These are phyloP conservation scores for Talaromyces funiculosus DNA, from an alignment of 2,329 filamentous ascomycete genomes.

Conservation along the genomic window DNA sequence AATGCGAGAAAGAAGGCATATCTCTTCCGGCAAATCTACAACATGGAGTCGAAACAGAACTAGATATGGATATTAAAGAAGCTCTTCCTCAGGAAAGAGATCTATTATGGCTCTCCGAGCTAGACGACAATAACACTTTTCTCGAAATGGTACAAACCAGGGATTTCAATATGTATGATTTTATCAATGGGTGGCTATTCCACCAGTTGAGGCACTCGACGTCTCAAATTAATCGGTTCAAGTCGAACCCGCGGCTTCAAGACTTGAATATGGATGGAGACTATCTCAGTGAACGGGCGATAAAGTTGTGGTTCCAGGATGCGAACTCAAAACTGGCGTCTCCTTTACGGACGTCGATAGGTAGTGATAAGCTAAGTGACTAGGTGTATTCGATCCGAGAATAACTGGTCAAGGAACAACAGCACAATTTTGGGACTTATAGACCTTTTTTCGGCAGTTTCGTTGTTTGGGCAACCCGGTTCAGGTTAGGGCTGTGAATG, in stretches of 20 bases:
- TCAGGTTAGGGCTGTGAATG: background rate
- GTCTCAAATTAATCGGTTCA: constrained; percentile 22
- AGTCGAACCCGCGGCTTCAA: constrained; percentile 19
- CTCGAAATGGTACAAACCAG: constrained; percentile 16
- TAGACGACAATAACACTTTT: constrained; percentile 18
- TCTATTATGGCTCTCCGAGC: constrained; percentile 18
- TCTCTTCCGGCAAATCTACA: background rate
- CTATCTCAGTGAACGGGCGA: constrained; percentile 20
- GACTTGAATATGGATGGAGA: constrained; percentile 16
- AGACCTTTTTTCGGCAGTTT: background rate
- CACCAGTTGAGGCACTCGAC: constrained; percentile 27
- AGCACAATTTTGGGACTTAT: background rate
- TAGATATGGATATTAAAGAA: background rate
- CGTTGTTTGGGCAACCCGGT: background rate
- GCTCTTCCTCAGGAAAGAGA: constrained; percentile 9
- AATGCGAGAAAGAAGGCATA: constrained; percentile 15
- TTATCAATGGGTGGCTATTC: constrained; percentile 29
- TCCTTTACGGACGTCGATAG: background rate
- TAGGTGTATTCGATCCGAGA: background rate
- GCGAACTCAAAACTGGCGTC: background rate
- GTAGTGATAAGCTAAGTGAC: background rate
- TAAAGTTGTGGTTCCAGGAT: constrained; percentile 23
- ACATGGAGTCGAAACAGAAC: background rate
- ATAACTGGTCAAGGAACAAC: background rate
- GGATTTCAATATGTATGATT: constrained; percentile 17